phyloP scores from a whole-genome alignment of 2,329 filamentous ascomycete species.

The Epichloe aotearoae region DNA sequence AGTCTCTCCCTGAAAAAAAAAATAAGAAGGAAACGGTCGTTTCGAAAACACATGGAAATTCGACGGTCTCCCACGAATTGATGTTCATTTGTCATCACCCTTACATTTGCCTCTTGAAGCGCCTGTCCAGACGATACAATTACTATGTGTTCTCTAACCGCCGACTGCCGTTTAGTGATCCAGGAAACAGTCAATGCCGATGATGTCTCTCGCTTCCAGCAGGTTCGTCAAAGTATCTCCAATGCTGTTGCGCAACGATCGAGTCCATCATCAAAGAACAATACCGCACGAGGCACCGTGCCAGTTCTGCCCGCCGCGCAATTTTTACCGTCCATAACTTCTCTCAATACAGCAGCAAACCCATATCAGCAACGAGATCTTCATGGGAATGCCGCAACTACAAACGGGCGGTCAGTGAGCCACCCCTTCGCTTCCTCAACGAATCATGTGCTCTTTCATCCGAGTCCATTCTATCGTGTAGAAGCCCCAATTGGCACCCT shows the following conservation, averaged over 20 bases:
- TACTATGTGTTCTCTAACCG: not conserved
- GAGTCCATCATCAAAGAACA: slow-evolving; percentile 13
- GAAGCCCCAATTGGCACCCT: slow-evolving; percentile 50
- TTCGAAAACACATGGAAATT: not conserved
- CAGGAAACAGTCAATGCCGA: slow-evolving; percentile 23
- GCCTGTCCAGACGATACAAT: not conserved
- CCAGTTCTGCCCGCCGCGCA: not conserved
- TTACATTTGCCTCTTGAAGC: no score
- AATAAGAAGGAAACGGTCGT: not conserved
- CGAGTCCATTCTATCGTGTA: slow-evolving; percentile 76
- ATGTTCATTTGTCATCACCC: not conserved
- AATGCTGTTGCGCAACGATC: slow-evolving; percentile 19
- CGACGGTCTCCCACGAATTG: not conserved
- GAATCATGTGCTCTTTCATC: slow-evolving; percentile 34
- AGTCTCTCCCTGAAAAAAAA: slow-evolving; percentile 23
- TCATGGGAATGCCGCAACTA: slow-evolving; percentile 5
- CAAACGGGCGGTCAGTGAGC: slow-evolving; percentile 11
- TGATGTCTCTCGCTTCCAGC: slow-evolving; percentile 28
- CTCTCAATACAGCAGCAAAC: slow-evolving; percentile 7
- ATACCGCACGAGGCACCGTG: slow-evolving; percentile 4
- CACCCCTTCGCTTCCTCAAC: slow-evolving; percentile 8
- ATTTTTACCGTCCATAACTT: slow-evolving; percentile 11
- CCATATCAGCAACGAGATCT: slow-evolving; percentile 7
- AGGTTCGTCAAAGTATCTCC: slow-evolving; percentile 29
- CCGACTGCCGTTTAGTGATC: slow-evolving; percentile 22